phyloP scores from a whole-genome alignment of 345 rosid genomes.

The Moringa oleifera region DNA sequence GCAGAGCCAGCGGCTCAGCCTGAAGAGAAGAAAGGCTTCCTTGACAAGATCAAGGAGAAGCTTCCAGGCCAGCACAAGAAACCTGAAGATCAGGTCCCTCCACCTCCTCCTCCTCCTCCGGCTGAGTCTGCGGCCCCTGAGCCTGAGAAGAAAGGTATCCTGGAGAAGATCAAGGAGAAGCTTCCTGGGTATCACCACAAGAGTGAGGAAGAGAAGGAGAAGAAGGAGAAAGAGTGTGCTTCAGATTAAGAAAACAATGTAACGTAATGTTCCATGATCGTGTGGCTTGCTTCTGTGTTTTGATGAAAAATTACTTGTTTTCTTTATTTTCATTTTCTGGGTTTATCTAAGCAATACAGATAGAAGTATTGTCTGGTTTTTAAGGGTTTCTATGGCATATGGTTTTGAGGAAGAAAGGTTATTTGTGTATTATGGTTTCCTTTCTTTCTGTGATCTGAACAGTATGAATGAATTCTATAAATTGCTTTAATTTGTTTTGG shows the following conservation, averaged over 20 bases:
- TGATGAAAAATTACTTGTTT: no score
- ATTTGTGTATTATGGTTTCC: no score
- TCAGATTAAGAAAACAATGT: slow-evolving; percentile 8
- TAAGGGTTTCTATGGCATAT: not conserved
- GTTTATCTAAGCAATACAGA: no score
- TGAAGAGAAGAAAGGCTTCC: slow-evolving; percentile 63
- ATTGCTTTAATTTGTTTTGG: no score
- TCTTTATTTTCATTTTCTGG: not conserved
- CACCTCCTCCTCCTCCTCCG: not conserved
- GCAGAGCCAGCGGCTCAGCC: not conserved
- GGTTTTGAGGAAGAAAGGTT: not conserved
- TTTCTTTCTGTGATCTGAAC: not conserved
- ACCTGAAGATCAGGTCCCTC: slow-evolving; percentile 1
- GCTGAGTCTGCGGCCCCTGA: not conserved
- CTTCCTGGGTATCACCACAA: slow-evolving; percentile 80
- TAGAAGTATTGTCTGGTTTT: no score
- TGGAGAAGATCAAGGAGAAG: slow-evolving; percentile 91
- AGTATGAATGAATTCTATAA: slow-evolving; percentile 3
- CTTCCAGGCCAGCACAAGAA: slow-evolving; percentile 40
- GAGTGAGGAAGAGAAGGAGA: slow-evolving; percentile 39
- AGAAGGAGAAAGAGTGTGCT: slow-evolving; percentile 27
- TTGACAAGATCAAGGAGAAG: slow-evolving; percentile 63
- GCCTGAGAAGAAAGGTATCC: slow-evolving; percentile 62
- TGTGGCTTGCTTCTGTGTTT: slow-evolving; percentile 3
- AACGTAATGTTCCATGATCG: not conserved